These are phyloP conservation scores for Didymella pomorum DNA, from an alignment of 2,329 filamentous ascomycete genomes.

Conservation along the genomic window DNA sequence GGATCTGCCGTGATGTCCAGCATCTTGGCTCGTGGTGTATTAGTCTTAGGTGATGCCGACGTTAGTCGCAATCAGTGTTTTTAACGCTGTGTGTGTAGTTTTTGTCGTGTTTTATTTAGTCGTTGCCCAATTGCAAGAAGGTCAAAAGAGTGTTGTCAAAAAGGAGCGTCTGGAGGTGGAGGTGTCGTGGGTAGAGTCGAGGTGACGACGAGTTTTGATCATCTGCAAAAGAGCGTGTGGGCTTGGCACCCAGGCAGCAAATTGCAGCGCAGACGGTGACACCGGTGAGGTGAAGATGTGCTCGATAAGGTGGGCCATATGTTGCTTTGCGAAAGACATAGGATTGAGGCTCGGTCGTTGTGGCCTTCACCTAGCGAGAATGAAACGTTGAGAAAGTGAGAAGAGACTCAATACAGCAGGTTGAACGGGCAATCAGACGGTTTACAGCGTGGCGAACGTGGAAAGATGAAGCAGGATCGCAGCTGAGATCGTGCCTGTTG, in stretches of 20 bases:
- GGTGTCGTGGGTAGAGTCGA: conserved; percentile 1
- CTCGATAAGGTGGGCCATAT: neutral
- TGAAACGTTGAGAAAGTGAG: conserved; percentile 17
- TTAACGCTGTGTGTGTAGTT: neutral
- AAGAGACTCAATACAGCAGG: conserved; percentile 15
- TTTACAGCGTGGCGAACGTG: conserved; percentile 5
- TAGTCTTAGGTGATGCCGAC: neutral
- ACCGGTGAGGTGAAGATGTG: conserved; percentile 22
- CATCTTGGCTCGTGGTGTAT: neutral
- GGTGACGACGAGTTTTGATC: conserved; percentile 1
- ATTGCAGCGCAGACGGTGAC: conserved; percentile 2
- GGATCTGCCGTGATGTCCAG: conserved; percentile 1
- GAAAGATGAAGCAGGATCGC: neutral
- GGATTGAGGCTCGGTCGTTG: conserved; percentile 10
- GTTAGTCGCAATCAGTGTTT: neutral
- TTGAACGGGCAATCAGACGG: conserved; percentile 5
- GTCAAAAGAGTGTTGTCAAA: conserved; percentile 11
- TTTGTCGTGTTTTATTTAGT: neutral
- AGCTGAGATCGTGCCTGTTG: conserved; percentile 5
- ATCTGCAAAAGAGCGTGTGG: conserved; percentile 8
- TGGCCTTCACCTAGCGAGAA: conserved; percentile 13
- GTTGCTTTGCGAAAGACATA: neutral
- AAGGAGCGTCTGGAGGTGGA: conserved; percentile 5
- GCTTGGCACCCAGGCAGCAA: conserved; percentile 11
- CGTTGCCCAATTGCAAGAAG: neutral